Evolutionary conservation across 148 eudicot genomes (phyloP).

Genomic region (Silene conica): DNA sequence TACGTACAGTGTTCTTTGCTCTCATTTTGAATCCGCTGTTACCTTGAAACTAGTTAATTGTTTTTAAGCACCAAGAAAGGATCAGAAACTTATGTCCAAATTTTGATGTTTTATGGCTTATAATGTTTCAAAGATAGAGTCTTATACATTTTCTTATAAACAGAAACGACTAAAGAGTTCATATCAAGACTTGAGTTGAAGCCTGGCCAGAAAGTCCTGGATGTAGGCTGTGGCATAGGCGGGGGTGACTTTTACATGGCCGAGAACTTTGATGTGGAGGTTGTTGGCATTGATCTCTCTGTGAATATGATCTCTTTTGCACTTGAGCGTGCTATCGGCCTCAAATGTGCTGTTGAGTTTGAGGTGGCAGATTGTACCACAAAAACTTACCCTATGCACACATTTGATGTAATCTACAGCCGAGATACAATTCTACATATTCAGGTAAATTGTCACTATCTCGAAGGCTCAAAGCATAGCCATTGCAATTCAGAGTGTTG

Average conservation of each 20-base stretch:
- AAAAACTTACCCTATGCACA: slow-evolving; percentile 69
- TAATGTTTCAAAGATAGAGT: background rate
- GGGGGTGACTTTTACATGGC: slow-evolving; percentile 99
- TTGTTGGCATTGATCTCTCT: slow-evolving; percentile 92
- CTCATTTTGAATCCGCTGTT: background rate
- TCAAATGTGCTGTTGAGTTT: slow-evolving; percentile 80
- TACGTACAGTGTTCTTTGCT: slow-evolving; percentile 27
- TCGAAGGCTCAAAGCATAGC: too few species aligned
- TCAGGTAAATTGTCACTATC: slow-evolving; percentile 42
- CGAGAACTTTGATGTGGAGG: slow-evolving; percentile 79
- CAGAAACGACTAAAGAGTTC: slow-evolving; percentile 97
- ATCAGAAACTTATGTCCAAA: background rate
- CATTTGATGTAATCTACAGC: slow-evolving; percentile 93
- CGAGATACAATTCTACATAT: slow-evolving; percentile 99
- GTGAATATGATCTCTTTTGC: slow-evolving; percentile 92
- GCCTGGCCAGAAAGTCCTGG: slow-evolving; percentile 93
- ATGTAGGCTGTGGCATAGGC: slow-evolving; percentile 98
- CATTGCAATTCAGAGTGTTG: background rate
- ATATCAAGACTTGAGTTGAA: slow-evolving; percentile 72
- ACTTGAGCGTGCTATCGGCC: slow-evolving; percentile 87
- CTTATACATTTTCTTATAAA: slow-evolving; percentile 20
- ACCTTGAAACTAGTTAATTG: too few species aligned
- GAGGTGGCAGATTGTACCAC: slow-evolving; percentile 98
- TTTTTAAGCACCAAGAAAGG: background rate
- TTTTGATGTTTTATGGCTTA: background rate